Percentiles rank a stretch among this genome's conserved stretches.
Evolutionary conservation across 495 filamentous ascomycete genomes (phyloP).

Genomic region (Penicillium ochrochloron): DNA sequence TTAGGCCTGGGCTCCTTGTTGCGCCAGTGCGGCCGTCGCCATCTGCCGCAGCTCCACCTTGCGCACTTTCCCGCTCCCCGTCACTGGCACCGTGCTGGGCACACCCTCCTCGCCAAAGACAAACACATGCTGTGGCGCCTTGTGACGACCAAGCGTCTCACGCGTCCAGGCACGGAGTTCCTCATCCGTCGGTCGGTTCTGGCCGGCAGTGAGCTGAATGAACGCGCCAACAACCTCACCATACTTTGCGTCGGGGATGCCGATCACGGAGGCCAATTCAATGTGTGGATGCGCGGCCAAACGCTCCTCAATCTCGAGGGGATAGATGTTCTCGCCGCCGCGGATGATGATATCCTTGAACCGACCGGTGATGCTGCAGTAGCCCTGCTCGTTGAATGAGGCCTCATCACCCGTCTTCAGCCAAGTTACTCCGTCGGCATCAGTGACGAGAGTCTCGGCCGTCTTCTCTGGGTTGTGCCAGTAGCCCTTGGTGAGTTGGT

Average conservation of each 20-base stretch:
- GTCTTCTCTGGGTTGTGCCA: slow-evolving; percentile 75
- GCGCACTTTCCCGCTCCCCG: slow-evolving; percentile 73
- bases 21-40: slow-evolving; percentile 53
- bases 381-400: slow-evolving; percentile 64
- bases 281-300: slow-evolving; percentile 61
- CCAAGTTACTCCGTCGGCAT: slow-evolving; percentile 65
- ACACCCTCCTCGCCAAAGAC: slow-evolving; percentile 66
- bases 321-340: slow-evolving; percentile 83
- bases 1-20: slow-evolving; percentile 12
- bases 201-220: slow-evolving; percentile 41
- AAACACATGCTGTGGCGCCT: slow-evolving; percentile 68
- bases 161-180: slow-evolving; percentile 64
- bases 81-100: slow-evolving; percentile 61
- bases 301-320: slow-evolving; percentile 73
- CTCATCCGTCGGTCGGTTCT: slow-evolving; percentile 45
- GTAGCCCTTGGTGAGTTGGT: slow-evolving; percentile 70
- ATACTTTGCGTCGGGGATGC: slow-evolving; percentile 63
- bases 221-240: slow-evolving; percentile 72
- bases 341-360: slow-evolving; percentile 90
- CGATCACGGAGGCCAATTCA: slow-evolving; percentile 62
- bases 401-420: slow-evolving; percentile 74
- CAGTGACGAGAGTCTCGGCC: slow-evolving; percentile 61
- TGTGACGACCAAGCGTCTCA: slow-evolving; percentile 65
- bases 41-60: slow-evolving; percentile 68
- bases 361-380: slow-evolving; percentile 67